Evolutionary conservation across 2,329 filamentous ascomycete genomes (phyloP).

Genomic region (Monosporascus sp.): DNA sequence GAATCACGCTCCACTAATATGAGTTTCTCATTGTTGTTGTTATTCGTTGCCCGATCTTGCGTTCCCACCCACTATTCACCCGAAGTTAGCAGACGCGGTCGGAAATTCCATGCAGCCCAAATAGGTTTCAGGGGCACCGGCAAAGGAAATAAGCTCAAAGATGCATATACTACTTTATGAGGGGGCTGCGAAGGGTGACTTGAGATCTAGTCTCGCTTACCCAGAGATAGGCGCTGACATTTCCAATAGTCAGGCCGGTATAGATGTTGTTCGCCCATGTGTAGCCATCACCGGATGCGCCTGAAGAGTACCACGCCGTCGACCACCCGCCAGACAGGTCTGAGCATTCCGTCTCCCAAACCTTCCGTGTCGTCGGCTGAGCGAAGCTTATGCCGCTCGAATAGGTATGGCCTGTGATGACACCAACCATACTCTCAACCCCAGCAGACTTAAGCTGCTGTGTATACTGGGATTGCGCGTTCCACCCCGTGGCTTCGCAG

Average conservation of each 20-base stretch:
- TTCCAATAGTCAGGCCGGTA: conserved; percentile 35
- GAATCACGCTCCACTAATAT: conserved; percentile 15
- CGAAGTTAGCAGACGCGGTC: neutral
- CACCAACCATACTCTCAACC: conserved; percentile 31
- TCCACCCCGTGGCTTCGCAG: conserved; percentile 36
- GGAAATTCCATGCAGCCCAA: neutral
- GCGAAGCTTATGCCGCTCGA: conserved; percentile 27
- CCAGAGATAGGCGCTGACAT: conserved; percentile 42
- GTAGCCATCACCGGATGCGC: conserved; percentile 38
- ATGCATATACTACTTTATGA: no score
- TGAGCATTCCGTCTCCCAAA: conserved; percentile 44
- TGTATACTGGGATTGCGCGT: conserved; percentile 5
- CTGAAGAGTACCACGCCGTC: conserved; percentile 36
- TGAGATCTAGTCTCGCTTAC: neutral
- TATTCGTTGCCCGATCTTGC: conserved; percentile 14
- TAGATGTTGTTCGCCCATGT: conserved; percentile 43
- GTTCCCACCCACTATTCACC: conserved; percentile 15
- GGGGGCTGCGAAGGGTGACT: conserved; percentile 23
- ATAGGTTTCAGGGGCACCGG: neutral
- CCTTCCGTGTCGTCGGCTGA: conserved; percentile 26
- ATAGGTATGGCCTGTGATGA: conserved; percentile 39
- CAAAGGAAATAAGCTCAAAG: no score
- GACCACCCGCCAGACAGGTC: conserved; percentile 36
- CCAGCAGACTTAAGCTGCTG: conserved; percentile 12
- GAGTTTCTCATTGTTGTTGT: conserved; percentile 23